Evolutionary conservation across 169 alveolate species (phyloP), one percentile per base, ranked within the genome.

Genomic region (Cryptosporidium sp.): DNA sequence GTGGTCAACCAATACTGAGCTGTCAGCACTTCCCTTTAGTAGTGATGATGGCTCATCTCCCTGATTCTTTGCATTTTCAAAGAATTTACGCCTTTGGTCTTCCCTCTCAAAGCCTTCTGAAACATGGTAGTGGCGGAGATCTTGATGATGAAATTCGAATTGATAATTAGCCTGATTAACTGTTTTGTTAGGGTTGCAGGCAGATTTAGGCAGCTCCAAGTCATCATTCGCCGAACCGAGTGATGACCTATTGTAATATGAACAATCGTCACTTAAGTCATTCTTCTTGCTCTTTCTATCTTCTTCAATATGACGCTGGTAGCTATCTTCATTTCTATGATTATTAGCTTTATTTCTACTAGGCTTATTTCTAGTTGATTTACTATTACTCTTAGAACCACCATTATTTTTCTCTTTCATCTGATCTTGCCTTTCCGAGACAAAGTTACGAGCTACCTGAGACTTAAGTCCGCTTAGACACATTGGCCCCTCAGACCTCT

Each of bases 51-150:
- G 3, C 67, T 29, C 37, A 10, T 56, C 67, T 16, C 10, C 35
- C 35, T 10, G 67, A 56, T 56, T 56, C 67, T 56, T 56, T 21
- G 67, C 2, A 56, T 56, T 26, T 56, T 56, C 67, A 56, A 56
- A 56, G 35, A 21, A 1, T 23, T 16, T 56, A 26, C 23, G 31
- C 31, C 35, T 56, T 56, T 56, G 67, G 37, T 9, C 67, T 21
- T 56, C 16, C 37, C 35, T 9, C 26, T 56, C 67, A 26, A 56
- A 37, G 8, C 67, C 21, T 48, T 48, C 56, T 48, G 56, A 16
- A 48, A 14, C 56, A 5, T 48, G 56, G 7, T 16, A 48, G 21
- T 48, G n/a, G 23, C 56, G 56, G 56, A 48, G 56, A 48, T 48
- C 3, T 23, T 56, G 67, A 3, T 26, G 67, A 21, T 23, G 35